Evolutionary conservation across 1,284 basidiomycete species (phyloP), one percentile per base, ranked within the genome.

Genomic region (Ustilago tritici): DNA sequence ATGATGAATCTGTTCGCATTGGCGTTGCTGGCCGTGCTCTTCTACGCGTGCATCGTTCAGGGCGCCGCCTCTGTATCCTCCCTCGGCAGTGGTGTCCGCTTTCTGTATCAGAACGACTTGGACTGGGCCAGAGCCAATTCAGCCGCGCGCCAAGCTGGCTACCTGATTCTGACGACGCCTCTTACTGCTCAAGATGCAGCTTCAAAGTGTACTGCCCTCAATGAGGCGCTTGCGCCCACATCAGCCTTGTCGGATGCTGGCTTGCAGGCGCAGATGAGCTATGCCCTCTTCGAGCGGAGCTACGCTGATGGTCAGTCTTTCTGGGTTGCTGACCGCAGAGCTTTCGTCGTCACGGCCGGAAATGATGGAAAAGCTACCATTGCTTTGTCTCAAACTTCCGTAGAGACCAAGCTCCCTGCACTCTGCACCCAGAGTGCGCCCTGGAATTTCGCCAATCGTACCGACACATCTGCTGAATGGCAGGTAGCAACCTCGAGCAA

Each of bases 101-200:
- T 82, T 23, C 65, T 82, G 36, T 76, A 78, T 43, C 79, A 81
- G 55, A 82, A 82, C 52, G 79, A 82, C 38, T 70, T 82, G 6
- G 67, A 79, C 57, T 71, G 66, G 65, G 76, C 53, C 61, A 57
- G 61, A 31, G 73, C 74, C 41, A 36, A 41, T 14, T 73, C 76
- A 3, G 17, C 58, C n/a, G 12, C 54, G 6, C 70, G 76, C 34
- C 76, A 78, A 56, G 47, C 69, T 19, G 75, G 80, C 35, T 79
- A 79, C 46, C 59, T 82, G 19, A 63, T 81, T 3, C 70, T 80
- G 35, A 60, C 62, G 12, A 43, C 56, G 3, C 47, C 67, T 5
- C 36, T 70, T 19, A 65, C 62, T 12, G 66, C 70, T 2, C 32
- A 57, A 17, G 66, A 77, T 1, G 79, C 79, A 31, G 67, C 69